Conservation (phyloP, 768 basidiomycete species). For the Boletus vinaceobasis region DNA sequence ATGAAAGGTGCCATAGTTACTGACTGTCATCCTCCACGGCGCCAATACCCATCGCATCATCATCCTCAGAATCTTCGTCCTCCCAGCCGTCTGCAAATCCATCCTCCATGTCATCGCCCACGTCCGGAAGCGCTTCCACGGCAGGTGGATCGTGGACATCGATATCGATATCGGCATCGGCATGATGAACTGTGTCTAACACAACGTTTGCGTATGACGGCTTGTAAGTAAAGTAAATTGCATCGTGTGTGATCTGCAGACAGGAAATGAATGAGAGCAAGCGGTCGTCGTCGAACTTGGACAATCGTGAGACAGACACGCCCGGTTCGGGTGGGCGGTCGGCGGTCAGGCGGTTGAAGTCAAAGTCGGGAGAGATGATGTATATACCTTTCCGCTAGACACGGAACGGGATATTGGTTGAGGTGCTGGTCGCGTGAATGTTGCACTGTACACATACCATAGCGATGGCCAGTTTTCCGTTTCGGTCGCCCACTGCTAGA, state of each 20-base stretch:
- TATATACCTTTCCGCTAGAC: conserved; percentile 24
- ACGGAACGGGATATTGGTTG: neutral
- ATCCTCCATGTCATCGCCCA: conserved; percentile 11
- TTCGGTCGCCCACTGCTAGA: conserved; percentile 42
- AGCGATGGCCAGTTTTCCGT: conserved; percentile 43
- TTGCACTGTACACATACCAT: conserved; percentile 34
- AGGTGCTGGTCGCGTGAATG: neutral
- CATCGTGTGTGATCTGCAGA: conserved; percentile 54
- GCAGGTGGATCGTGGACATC: neutral
- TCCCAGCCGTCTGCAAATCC: conserved; percentile 12
- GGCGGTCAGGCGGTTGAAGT: conserved; percentile 20
- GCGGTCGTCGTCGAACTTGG: conserved; percentile 12
- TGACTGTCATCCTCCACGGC: conserved; percentile 10
- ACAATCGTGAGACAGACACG: conserved; percentile 23
- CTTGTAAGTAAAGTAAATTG: conserved; percentile 43
- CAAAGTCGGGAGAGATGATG: conserved; percentile 23
- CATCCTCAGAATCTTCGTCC: conserved; percentile 15
- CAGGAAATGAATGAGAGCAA: conserved; percentile 39
- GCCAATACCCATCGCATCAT: neutral
- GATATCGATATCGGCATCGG: neutral
- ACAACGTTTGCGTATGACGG: conserved; percentile 1
- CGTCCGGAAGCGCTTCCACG: neutral
- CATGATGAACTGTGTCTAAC: neutral
- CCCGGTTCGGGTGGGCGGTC: conserved; percentile 32
- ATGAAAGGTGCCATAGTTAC: neutral